phyloP scores from a whole-genome alignment of 2,329 filamentous ascomycete genomes.

The Aschersonia sp. region DNA sequence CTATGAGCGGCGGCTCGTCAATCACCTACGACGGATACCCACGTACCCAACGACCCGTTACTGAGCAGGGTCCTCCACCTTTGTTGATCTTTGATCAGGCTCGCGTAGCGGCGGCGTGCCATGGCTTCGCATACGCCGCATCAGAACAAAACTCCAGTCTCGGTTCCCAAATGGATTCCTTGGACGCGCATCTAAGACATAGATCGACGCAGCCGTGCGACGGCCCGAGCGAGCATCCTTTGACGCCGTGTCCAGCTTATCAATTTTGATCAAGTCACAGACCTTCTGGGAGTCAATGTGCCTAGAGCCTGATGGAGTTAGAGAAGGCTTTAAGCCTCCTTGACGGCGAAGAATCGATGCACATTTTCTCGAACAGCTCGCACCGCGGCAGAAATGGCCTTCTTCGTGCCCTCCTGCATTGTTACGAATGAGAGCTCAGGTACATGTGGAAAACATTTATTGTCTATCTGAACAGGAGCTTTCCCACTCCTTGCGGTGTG shows the following conservation, averaged over 20 bases:
- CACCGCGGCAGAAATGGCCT: no score
- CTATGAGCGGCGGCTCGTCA: constrained; percentile 39
- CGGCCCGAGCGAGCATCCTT: constrained; percentile 34
- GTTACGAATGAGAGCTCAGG: no score
- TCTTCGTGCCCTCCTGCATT: no score
- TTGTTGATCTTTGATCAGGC: constrained; percentile 41
- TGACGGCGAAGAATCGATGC: no score
- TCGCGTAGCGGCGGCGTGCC: constrained; percentile 43
- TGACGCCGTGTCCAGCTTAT: constrained; percentile 18
- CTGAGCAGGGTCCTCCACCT: constrained; percentile 39
- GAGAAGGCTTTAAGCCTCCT: no score
- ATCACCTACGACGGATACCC: constrained; percentile 44
- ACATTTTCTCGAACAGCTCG: no score
- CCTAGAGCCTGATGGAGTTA: no score
- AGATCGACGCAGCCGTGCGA: constrained; percentile 41
- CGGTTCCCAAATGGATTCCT: constrained; percentile 42
- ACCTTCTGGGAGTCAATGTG: no score
- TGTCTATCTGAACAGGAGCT: no score
- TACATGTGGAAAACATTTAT: no score
- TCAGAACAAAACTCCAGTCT: constrained; percentile 48
- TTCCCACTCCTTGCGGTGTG: no score
- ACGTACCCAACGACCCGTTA: constrained; percentile 32
- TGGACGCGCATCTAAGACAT: constrained; percentile 38
- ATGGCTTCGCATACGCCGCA: constrained; percentile 44
- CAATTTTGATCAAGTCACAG: constrained; percentile 21